Conservation (phyloP, 805 yeast genomes). For the Monosporozyma servazzii region DNA sequence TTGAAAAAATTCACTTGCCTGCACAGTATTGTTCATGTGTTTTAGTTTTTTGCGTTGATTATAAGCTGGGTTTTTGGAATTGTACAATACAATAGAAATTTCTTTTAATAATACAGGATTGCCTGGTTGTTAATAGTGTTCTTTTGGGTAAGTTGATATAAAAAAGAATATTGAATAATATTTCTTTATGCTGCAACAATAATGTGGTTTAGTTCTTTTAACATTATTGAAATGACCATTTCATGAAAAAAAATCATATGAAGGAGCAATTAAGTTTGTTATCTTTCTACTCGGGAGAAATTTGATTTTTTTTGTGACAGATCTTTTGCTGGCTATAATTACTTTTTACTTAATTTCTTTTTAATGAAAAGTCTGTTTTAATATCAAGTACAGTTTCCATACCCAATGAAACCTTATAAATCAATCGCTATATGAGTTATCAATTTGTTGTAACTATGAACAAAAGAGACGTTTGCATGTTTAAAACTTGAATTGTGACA, state of each 20-base stretch:
- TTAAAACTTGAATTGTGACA: too few species aligned
- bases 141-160: background rate
- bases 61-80: background rate
- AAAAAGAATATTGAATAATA: background rate
- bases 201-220: background rate
- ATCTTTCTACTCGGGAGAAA: conserved; percentile 11
- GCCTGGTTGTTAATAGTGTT: background rate
- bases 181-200: background rate
- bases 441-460: background rate
- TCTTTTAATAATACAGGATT: background rate
- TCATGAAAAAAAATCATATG: background rate
- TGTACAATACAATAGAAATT: background rate
- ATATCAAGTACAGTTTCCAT: background rate
- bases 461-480: too few species aligned
- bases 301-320: background rate
- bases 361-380: background rate
- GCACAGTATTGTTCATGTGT: background rate
- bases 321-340: background rate
- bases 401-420: conserved; percentile 1
- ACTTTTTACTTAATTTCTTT: background rate
- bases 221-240: background rate
- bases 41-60: background rate
- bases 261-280: conserved; percentile 28
- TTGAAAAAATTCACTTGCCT: background rate
- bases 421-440: background rate